Conservation (phyloP, 495 filamentous ascomycete genomes). For the Trypethelium eluteriae region DNA sequence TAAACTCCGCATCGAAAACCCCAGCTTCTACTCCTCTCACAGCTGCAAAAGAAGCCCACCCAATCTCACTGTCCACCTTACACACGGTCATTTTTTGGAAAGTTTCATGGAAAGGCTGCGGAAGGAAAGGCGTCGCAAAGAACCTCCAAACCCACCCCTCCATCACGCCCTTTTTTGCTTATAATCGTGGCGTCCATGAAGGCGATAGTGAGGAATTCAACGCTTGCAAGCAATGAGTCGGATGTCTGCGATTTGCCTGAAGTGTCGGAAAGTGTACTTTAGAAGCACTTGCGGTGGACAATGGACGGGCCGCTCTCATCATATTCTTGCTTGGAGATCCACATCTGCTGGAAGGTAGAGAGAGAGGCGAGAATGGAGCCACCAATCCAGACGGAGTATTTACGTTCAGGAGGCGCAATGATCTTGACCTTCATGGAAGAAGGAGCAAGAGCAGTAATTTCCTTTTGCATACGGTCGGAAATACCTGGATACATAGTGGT, state of each 20-base stretch:
- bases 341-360: slow-evolving; percentile 99
- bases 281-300: slow-evolving; percentile 99
- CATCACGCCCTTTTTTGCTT: slow-evolving; percentile 2
- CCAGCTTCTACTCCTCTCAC: not conserved
- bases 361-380: slow-evolving; percentile 98
- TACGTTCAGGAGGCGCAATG: slow-evolving; percentile 68
- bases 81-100: slow-evolving; percentile 1
- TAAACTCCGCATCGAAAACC: not conserved
- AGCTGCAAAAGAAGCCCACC: not conserved
- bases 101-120: not conserved
- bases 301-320: slow-evolving; percentile 99
- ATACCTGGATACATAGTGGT: slow-evolving; percentile 99
- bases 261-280: slow-evolving; percentile 44
- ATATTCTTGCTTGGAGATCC: slow-evolving; percentile 99
- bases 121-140: not conserved
- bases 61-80: not conserved
- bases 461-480: slow-evolving; percentile 99
- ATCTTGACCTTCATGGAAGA: slow-evolving; percentile 87
- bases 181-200: not conserved
- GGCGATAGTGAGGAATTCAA: not conserved
- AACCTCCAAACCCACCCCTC: not conserved
- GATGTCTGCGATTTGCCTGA: too few species aligned
- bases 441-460: slow-evolving; percentile 97
- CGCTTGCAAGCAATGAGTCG: not conserved
- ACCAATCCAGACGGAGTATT: slow-evolving; percentile 98